Evolutionary conservation across 768 basidiomycete species (phyloP).

Genomic region (Ramaria rubella): DNA sequence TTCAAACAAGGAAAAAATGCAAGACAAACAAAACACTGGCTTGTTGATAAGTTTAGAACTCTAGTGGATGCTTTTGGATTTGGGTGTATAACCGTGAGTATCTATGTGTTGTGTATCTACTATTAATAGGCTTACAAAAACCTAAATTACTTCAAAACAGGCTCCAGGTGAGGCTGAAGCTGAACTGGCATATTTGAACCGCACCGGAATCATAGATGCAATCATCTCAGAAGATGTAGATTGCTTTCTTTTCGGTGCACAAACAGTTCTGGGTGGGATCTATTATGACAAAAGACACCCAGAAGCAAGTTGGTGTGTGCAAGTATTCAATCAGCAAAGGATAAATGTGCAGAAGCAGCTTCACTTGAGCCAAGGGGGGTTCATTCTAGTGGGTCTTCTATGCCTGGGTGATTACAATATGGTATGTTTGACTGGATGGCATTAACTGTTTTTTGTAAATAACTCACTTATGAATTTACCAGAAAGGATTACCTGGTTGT

Average conservation of each 20-base stretch:
- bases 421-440: conserved; percentile 4
- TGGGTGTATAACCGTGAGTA: neutral
- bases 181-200: conserved; percentile 81
- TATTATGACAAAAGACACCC: neutral
- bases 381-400: conserved; percentile 77
- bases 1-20: neutral
- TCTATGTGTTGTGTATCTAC: too few species aligned
- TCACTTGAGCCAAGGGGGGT: conserved; percentile 52
- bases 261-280: conserved; percentile 67
- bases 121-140: neutral
- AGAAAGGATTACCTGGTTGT: conserved; percentile 50
- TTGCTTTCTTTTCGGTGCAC: conserved; percentile 84
- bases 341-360: conserved; percentile 35
- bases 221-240: conserved; percentile 92
- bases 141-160: conserved; percentile 28
- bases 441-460: conserved; percentile 10
- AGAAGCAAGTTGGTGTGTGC: conserved; percentile 41
- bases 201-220: conserved; percentile 76
- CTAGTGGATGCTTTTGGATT: neutral
- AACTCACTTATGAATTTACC: neutral
- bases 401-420: conserved; percentile 85
- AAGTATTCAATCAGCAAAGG: conserved; percentile 29
- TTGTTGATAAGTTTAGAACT: neutral
- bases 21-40: neutral
- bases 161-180: conserved; percentile 95